A percentile compares a stretch with the other conserved stretches of the same genome.
Evolutionary conservation across 2,329 filamentous ascomycete species (phyloP).

Genomic region (Thermomyces lanuginosus): DNA sequence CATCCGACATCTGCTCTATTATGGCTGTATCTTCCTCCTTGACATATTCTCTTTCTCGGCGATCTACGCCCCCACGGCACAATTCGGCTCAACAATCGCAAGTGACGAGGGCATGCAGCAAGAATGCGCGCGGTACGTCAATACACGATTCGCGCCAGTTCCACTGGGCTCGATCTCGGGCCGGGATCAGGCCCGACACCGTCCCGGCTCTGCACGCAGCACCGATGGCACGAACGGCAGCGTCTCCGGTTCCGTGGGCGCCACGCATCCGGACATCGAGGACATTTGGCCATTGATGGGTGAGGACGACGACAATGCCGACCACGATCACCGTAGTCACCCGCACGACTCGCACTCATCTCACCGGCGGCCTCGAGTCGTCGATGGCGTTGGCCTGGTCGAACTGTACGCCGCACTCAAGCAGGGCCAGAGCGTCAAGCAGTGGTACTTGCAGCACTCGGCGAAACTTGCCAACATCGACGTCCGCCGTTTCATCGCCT

Average conservation of each 20-base stretch:
- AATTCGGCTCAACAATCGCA: slow-evolving; percentile 59
- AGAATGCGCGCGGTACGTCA: slow-evolving; percentile 77
- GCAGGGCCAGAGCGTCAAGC: slow-evolving; percentile 67
- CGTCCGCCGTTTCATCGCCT: slow-evolving; percentile 80
- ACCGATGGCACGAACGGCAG: no score
- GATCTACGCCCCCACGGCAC: slow-evolving; percentile 70
- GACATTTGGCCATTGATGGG: slow-evolving; percentile 30
- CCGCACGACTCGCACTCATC: no score
- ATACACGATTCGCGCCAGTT: slow-evolving; percentile 31
- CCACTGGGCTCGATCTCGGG: slow-evolving; percentile 7
- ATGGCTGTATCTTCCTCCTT: slow-evolving; percentile 74
- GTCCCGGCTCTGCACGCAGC: no score
- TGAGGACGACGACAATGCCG: slow-evolving; percentile 12
- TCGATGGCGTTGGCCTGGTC: slow-evolving; percentile 42
- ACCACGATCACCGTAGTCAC: no score
- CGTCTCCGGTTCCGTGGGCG: no score
- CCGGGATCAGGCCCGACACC: slow-evolving; percentile 10
- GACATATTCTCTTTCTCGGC: slow-evolving; percentile 91
- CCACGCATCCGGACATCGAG: slow-evolving; percentile 15
- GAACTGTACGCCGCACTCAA: slow-evolving; percentile 73
- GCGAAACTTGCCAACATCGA: slow-evolving; percentile 63
- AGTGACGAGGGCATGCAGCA: slow-evolving; percentile 62
- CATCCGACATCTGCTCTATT: slow-evolving; percentile 78
- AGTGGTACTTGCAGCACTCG: slow-evolving; percentile 67
- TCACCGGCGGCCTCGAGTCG: slow-evolving; percentile 7